Base-by-base conservation (phyloP, 352 stramenopile species). In the Globisporangium perplexum region DNA sequence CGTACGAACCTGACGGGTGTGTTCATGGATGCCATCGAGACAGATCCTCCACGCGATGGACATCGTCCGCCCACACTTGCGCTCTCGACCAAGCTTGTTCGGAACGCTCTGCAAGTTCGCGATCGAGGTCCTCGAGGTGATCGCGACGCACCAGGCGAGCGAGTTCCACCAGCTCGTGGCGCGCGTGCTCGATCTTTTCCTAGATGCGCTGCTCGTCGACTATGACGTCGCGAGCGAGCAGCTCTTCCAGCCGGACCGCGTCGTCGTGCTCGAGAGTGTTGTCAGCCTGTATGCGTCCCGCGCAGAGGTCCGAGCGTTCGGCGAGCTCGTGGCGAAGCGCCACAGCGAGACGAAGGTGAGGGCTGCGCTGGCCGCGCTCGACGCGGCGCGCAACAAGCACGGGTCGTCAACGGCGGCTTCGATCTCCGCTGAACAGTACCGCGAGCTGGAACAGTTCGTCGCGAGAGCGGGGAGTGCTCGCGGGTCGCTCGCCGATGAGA, bases 121-220 rank as follows among this genome's bases (percentile, higher is more conserved):
- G 20, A 84, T 91, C 58, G 73, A 89, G 24, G 67, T 89, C n/a
- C 53, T 91, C 14, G 65, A 76, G 8, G 69, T 84, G 1, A 84
- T 91, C 42, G 69, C 65, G 5, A 67, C 70, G 17, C 77, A 89
- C 59, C 77, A 87, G 20, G 71, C 81, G 20, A 69, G 65, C 14
- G 81, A 89, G 52, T 91, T 91, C 46, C 68, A 78, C n/a, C 66
- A 71, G 45, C 66, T 90, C 7, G 66, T 88, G 0, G 60, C 70
- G 7, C 66, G 76, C 26, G 58, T 69, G 0, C 73, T 78, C 55
- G 69, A 72, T 18, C 71, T 85, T 35, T 69, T 87, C 39, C 70
- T 72, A 15, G 80, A 86, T 33, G 64, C 65, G 0, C 50, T 90
- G 1, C 57, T 65, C 4, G 54, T 55, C 17, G 63, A 85, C 41